Base-by-base conservation (phyloP, 2,329 filamentous ascomycete genomes). In the Esteya vermicola region DNA sequence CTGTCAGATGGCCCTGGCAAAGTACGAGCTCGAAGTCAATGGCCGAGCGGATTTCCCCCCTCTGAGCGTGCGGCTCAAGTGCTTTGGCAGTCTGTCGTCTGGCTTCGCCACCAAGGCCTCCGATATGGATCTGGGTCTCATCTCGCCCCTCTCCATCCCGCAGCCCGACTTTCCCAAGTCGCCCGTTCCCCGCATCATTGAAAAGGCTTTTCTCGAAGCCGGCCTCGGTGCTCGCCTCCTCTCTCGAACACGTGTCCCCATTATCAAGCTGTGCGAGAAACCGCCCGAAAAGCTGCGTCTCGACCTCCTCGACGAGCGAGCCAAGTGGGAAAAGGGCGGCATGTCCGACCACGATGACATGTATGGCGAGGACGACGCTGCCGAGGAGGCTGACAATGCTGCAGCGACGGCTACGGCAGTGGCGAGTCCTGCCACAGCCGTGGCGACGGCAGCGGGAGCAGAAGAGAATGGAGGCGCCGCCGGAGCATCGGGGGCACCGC, bases 71-170 rank as follows among this genome's bases (percentile, higher is more conserved):
- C 65, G 75, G 39, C 64, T 93, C 13, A 75, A 75, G 49, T 85
- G 80, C 51, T 93, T 91, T 53, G 86, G 85, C 6, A 93, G 85
- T 54, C 65, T 93, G 35, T 73, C 75, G 18, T 88, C 85, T 12
- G 86, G 86, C 0, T 93, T 93, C 58, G 88, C 84, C 4, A 85
- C 83, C 10, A 82, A 82, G 50, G 75, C 77, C n/a, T 89, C 86
- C 2, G 86, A 94, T 52, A 85, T 94, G 80, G 88, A 95, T 57
- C 70, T 94, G 23, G 82, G 80, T 9, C 70, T 93, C 26, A 63
- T 91, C 6, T 80, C 82, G 2, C 73, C 72, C 4, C 59, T 68
- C 36, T 79, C 80, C 2, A 53, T 57, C 18, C 60, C 68, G 33
- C 63, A 70, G 38, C 65, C 69, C 3, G 68, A 75, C 45, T 63